These are phyloP conservation scores for Taphrina sp. DNA, from an alignment of 1,139 yeast genomes.

Conservation along the genomic window DNA sequence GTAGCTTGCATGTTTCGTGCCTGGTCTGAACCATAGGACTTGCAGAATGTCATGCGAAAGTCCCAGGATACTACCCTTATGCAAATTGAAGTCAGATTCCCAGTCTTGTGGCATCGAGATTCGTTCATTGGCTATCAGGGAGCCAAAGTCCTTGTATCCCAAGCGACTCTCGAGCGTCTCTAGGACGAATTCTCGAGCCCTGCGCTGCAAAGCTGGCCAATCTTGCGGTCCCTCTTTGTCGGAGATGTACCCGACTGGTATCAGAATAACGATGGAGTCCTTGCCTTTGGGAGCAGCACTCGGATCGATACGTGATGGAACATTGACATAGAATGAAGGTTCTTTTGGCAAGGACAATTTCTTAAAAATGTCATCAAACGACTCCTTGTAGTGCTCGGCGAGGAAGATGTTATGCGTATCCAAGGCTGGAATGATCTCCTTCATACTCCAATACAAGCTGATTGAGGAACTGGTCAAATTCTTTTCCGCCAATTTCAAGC, in stretches of 20 bases:
- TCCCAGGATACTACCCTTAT: slow-evolving; percentile 30
- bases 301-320: slow-evolving; percentile 30
- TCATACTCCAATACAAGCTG: slow-evolving; percentile 32
- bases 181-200: slow-evolving; percentile 27
- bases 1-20: slow-evolving; percentile 22
- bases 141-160: slow-evolving; percentile 13
- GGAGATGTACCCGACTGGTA: slow-evolving; percentile 33
- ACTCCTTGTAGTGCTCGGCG: slow-evolving; percentile 32
- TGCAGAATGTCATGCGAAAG: slow-evolving; percentile 33
- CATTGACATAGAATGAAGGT: slow-evolving; percentile 31
- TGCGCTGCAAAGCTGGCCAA: slow-evolving; percentile 16
- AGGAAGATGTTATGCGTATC: slow-evolving; percentile 33
- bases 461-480: slow-evolving; percentile 29
- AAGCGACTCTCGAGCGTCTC: slow-evolving; percentile 26
- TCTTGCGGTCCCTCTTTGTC: slow-evolving; percentile 30
- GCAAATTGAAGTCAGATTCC: slow-evolving; percentile 28
- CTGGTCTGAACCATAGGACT: slow-evolving; percentile 31
- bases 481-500: slow-evolving; percentile 21
- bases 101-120: slow-evolving; percentile 30
- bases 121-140: slow-evolving; percentile 24
- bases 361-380: slow-evolving; percentile 32
- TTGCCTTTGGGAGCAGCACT: slow-evolving; percentile 29
- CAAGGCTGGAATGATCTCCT: slow-evolving; percentile 25
- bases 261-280: slow-evolving; percentile 27
- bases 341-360: slow-evolving; percentile 22